Conservation (phyloP, 768 basidiomycete genomes). For the Rhizopogon sp. region DNA sequence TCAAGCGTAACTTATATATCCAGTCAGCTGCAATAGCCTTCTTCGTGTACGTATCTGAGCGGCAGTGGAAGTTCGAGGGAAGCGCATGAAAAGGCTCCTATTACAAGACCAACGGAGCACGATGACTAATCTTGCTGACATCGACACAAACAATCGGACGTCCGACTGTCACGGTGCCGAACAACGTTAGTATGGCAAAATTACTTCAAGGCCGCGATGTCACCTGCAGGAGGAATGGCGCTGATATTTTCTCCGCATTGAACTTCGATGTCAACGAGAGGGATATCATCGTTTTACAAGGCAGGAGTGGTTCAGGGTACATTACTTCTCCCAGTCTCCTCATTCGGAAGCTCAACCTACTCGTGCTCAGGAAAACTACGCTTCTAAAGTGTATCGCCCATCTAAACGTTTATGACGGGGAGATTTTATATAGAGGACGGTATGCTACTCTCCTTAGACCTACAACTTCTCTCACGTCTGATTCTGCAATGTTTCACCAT, state of each 20-base stretch:
- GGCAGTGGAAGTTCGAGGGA: conserved; percentile 4
- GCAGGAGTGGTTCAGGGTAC: conserved; percentile 74
- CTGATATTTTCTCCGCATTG: conserved; percentile 54
- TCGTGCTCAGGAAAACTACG: conserved; percentile 51
- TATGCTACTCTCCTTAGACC: conserved; percentile 27
- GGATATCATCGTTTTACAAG: conserved; percentile 75
- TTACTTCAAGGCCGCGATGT: conserved; percentile 54
- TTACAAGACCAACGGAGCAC: neutral
- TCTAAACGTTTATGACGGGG: conserved; percentile 64
- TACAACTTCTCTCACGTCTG: neutral
- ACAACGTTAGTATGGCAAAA: conserved; percentile 8
- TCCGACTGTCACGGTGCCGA: neutral
- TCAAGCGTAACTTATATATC: too few relatives aligned
- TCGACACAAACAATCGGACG: neutral
- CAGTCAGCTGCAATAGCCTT: too few relatives aligned
- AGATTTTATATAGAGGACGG: conserved; percentile 64
- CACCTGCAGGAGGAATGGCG: conserved; percentile 41
- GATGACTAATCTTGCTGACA: neutral
- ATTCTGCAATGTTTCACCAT: neutral
- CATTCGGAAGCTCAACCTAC: neutral
- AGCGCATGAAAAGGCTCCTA: conserved; percentile 6
- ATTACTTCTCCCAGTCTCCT: conserved; percentile 2
- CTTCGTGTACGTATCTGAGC: neutral
- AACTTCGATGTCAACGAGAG: conserved; percentile 62
- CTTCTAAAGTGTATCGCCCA: conserved; percentile 83